Evolutionary conservation across 495 filamentous ascomycete species (phyloP), one percentile per base, ranked within the genome.

Genomic region (Penicillium silybi): DNA sequence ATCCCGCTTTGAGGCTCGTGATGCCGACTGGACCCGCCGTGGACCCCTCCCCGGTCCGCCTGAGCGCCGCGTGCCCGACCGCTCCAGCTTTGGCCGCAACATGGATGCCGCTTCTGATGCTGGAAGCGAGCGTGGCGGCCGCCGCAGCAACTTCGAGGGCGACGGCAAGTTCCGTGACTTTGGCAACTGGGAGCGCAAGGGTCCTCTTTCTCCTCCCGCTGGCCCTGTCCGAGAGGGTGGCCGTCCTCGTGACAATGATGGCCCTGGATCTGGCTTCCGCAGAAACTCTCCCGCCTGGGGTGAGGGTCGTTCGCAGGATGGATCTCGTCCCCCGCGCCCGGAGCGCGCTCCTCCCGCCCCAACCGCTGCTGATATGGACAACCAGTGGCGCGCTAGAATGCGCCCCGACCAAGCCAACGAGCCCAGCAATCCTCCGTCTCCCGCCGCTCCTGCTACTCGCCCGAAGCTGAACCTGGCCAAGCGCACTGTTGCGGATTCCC

Each of bases 161-260:
- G 90, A 96, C 63, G 87, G 88, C 54, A 95, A 91, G 67, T 72
- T 86, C 46, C 86, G 92, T 19, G 90, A 96, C 61, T 88, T 97
- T 57, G 78, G 81, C 52, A 93, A 90, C 72, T 98, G 93, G 93
- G 92, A 96, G 69, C 88, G 93, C 48, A 92, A 90, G 62, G 95
- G 93, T 19, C 93, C 95, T 23, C 79, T 96, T 40, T 87, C 92
- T 38, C 88, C 92, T 9, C 68, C 86, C 26, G 65, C 77, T 34
- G 78, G 85, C 54, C 43, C 56, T 79, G 77, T 35, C 73, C 70
- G 51, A 75, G 87, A 89, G 58, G 84, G 82, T 42, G 85, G 88
- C 47, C 85, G 88, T 38, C 80, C 85, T 48, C 74, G 80, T 52
- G 82, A 75, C 66, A 80, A 80, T 48, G 89, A 92, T 44, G 81